Evolutionary conservation across 768 basidiomycete species (phyloP), one percentile per base, ranked within the genome.

Genomic region (Hydnomerulius pinastri): DNA sequence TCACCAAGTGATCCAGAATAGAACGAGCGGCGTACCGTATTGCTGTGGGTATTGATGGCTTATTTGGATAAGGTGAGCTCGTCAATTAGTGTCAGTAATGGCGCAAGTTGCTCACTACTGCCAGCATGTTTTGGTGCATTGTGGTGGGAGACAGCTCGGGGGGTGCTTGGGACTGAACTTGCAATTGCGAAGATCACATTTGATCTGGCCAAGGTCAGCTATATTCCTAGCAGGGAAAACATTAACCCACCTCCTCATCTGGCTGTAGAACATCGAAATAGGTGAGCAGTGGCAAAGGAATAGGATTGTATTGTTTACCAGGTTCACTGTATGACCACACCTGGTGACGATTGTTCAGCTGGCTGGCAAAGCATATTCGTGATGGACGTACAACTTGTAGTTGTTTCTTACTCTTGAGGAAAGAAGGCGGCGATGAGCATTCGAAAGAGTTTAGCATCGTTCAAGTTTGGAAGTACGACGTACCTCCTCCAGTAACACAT

Each of bases 401-500:
- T 77, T 67, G 61, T 83, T 81, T 47, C 75, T 74, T 46, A 84
- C 82, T 63, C 82, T 84, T 64, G 27, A 42, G 29, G 45, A n/a
- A 25, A 32, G 21, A 45, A 45, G 46, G 40, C 29, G 15, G 24
- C 23, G 33, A 48, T 72, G 32, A 72, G 66, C 55, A n/a, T n/a
- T n/a, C n/a, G n/a, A n/a, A n/a, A n/a, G n/a, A n/a, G n/a, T n/a
- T n/a, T n/a, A n/a, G n/a, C n/a, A n/a, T n/a, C n/a, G n/a, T n/a
- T n/a, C n/a, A n/a, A n/a, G n/a, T n/a, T 24, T 15, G 43, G 29
- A 43, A 27, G 43, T 27, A 36, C 38, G 17, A 61, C 81, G 71
- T 55, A 83, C 82, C 79, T 75, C 61, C 82, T 76, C 71, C 73
- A 82, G 62, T 77, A 80, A 68, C 82, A 84, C 83, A 85, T 84